Evolutionary conservation across 2,329 filamentous ascomycete genomes (phyloP).

Genomic region (Pestalotiopsis sp.): DNA sequence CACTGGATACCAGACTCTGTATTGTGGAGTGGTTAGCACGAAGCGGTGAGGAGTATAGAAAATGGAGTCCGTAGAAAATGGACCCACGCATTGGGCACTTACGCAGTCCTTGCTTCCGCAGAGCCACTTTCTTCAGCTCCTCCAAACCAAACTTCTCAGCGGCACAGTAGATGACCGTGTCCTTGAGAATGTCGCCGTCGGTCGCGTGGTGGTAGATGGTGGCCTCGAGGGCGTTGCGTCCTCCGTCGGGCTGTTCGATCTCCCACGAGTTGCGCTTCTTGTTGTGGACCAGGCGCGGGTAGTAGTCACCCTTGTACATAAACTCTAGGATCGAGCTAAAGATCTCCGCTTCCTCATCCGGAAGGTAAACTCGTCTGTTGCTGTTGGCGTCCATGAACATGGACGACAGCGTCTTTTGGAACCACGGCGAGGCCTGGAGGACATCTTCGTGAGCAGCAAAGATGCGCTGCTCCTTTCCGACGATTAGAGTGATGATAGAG

Average conservation of each 20-base stretch:
- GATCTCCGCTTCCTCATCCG: conserved; percentile 86
- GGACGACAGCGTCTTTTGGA: conserved; percentile 64
- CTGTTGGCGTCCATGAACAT: conserved; percentile 66
- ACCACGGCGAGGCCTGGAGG: conserved; percentile 78
- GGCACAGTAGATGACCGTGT: conserved; percentile 89
- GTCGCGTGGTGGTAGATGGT: conserved; percentile 70
- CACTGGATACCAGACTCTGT: conserved; percentile 77
- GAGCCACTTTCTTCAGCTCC: conserved; percentile 80
- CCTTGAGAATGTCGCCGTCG: conserved; percentile 75
- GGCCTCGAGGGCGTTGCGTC: conserved; percentile 55
- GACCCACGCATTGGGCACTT: conserved; percentile 32
- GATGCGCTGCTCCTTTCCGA: conserved; percentile 81
- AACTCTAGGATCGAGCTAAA: conserved; percentile 90
- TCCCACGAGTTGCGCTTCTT: conserved; percentile 81
- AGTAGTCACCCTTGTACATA: conserved; percentile 94
- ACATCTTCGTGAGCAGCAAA: conserved; percentile 92
- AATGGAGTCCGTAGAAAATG: background rate
- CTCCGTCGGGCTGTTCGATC: conserved; percentile 64
- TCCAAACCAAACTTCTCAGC: conserved; percentile 83
- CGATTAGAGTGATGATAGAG: conserved; percentile 76
- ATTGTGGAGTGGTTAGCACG: conserved; percentile 18
- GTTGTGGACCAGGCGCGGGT: conserved; percentile 79
- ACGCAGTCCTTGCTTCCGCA: conserved; percentile 88
- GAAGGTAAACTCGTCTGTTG: conserved; percentile 75
- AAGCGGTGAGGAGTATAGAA: background rate